Percentiles rank a stretch among this genome's conserved stretches.
These are phyloP conservation scores for Fraxinus quadrangulata DNA, from an alignment of 257 asterid genomes.

Conservation along the genomic window DNA sequence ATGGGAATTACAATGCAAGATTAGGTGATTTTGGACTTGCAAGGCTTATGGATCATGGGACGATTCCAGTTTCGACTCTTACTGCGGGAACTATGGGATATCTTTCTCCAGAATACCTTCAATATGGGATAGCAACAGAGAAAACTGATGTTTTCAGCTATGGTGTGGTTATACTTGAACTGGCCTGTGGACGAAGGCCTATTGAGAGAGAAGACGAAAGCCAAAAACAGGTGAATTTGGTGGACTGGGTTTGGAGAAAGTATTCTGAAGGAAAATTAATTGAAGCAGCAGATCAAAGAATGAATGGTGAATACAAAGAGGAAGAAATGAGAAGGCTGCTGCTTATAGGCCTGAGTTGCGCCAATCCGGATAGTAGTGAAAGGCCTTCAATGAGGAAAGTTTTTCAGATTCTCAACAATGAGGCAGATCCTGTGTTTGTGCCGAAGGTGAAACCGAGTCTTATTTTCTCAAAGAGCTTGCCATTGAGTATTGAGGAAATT, in stretches of 20 bases:
- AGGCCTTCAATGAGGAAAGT: constrained; percentile 92
- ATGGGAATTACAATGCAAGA: constrained; percentile 60
- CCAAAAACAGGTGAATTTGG: constrained; percentile 74
- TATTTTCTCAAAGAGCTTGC: constrained; percentile 66
- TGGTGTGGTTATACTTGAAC: constrained; percentile 84
- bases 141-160: constrained; percentile 88
- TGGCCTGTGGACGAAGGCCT: constrained; percentile 94
- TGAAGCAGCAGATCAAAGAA: constrained; percentile 61
- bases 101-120: constrained; percentile 92
- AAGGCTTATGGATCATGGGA: constrained; percentile 83
- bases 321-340: constrained; percentile 61
- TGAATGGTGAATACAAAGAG: constrained; percentile 53
- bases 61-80: constrained; percentile 89
- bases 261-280: constrained; percentile 62
- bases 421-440: constrained; percentile 61
- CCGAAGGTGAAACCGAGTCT: constrained; percentile 73
- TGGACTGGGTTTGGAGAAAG: constrained; percentile 92
- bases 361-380: constrained; percentile 70
- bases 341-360: constrained; percentile 85
- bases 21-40: constrained; percentile 92
- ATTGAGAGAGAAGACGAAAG: constrained; percentile 67
- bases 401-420: constrained; percentile 73
- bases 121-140: constrained; percentile 88
- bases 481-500: constrained; percentile 67
- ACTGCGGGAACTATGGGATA: constrained; percentile 99